Percentiles rank a stretch among this genome's conserved stretches.
phyloP scores from a whole-genome alignment of 805 yeast species.

The Wickerhamomyces queroliae region DNA sequence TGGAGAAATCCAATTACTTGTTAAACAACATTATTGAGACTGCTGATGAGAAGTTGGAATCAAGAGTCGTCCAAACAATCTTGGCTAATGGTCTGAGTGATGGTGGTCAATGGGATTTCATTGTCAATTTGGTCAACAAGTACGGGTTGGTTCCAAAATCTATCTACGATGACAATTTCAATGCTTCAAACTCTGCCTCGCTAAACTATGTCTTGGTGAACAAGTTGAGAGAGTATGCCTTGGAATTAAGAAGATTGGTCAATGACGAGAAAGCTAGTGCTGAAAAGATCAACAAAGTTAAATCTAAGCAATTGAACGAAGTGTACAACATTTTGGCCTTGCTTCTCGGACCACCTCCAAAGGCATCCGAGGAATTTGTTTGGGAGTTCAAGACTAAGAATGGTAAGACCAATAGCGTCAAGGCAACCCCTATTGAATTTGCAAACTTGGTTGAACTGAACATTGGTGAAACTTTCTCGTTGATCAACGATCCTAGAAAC shows the following conservation, averaged over 20 bases:
- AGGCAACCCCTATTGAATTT: constrained; percentile 60
- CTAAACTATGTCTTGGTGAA: constrained; percentile 60
- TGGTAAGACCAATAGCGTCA: constrained; percentile 37
- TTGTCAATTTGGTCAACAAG: constrained; percentile 65
- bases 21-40: constrained; percentile 70
- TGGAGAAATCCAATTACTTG: constrained; percentile 76
- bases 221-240: constrained; percentile 70
- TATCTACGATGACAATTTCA: constrained; percentile 59
- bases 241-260: constrained; percentile 48
- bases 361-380: constrained; percentile 53
- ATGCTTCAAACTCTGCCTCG: constrained; percentile 41
- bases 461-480: constrained; percentile 48
- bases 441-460: constrained; percentile 50
- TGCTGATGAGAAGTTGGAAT: constrained; percentile 55
- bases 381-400: constrained; percentile 77
- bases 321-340: constrained; percentile 58
- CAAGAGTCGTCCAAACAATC: constrained; percentile 61
- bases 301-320: constrained; percentile 48
- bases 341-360: constrained; percentile 72
- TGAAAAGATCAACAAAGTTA: constrained; percentile 25
- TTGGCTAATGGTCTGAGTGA: constrained; percentile 63
- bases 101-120: constrained; percentile 87
- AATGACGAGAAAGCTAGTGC: constrained; percentile 35
- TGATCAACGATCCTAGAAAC: constrained; percentile 79
- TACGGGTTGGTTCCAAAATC: constrained; percentile 79